These are phyloP conservation scores for Poronia punctata DNA, from an alignment of 495 filamentous ascomycete species.

Conservation along the genomic window DNA sequence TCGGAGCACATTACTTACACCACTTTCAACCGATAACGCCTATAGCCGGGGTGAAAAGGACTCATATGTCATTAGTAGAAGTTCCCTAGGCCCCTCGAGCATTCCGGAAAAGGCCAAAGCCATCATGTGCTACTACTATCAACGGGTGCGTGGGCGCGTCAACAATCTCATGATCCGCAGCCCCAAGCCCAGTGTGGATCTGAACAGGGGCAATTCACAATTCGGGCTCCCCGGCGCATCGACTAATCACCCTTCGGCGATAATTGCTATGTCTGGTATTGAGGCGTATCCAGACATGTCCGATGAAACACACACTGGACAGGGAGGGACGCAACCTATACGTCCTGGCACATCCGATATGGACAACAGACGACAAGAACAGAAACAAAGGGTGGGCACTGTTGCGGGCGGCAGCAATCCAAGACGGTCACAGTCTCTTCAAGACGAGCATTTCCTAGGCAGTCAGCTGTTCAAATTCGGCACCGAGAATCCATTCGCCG, in stretches of 20 bases:
- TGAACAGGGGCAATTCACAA: conserved; percentile 45
- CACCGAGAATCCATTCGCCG: conserved; percentile 34
- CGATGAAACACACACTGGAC: conserved; percentile 17
- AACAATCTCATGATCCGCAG: conserved; percentile 28
- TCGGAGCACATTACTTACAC: conserved; percentile 39
- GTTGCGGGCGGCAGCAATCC: conserved; percentile 18
- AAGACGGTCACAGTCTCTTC: conserved; percentile 19
- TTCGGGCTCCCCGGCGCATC: conserved; percentile 33
- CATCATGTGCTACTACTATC: conserved; percentile 29
- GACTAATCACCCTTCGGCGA: conserved; percentile 35
- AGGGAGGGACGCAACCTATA: conserved; percentile 27
- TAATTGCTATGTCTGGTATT: conserved; percentile 5
- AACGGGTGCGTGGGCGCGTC: conserved; percentile 30
- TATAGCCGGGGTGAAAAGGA: conserved; percentile 29
- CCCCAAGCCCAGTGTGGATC: conserved; percentile 38
- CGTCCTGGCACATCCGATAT: conserved; percentile 32
- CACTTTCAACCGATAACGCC: conserved; percentile 27
- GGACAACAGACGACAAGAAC: conserved; percentile 29
- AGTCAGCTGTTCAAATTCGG: conserved; percentile 34
- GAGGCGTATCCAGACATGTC: conserved; percentile 17
- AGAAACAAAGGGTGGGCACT: no score
- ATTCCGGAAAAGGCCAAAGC: conserved; percentile 30
- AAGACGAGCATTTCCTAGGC: conserved; percentile 31
- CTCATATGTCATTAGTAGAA: conserved; percentile 33
- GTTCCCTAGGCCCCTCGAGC: conserved; percentile 37